phyloP scores from a whole-genome alignment of 2,329 filamentous ascomycete genomes.

The Metarhizium guizhouense region DNA sequence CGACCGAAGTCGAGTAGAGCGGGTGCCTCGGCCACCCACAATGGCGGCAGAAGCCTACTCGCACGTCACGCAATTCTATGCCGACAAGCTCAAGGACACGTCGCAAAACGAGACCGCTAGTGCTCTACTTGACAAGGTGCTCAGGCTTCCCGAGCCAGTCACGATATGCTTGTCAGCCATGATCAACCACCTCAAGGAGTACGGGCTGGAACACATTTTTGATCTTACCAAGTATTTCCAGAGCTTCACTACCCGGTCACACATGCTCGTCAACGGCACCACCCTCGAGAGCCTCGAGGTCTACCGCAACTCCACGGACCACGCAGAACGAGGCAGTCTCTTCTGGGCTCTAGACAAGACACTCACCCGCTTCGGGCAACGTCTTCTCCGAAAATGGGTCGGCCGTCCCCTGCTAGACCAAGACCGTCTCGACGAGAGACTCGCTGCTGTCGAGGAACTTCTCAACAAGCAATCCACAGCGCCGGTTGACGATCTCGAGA shows the following conservation, averaged over 20 bases:
- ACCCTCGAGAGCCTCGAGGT: constrained; percentile 90
- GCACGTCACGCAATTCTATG: constrained; percentile 89
- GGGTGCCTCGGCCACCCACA: constrained; percentile 65
- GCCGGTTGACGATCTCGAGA: constrained; percentile 64
- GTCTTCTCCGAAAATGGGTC: constrained; percentile 89
- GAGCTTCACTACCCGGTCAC: constrained; percentile 84
- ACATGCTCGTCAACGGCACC: constrained; percentile 95
- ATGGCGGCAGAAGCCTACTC: constrained; percentile 78
- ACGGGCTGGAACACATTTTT: constrained; percentile 90
- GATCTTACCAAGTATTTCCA: constrained; percentile 96
- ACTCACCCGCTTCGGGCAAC: constrained; percentile 77
- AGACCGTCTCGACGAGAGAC: constrained; percentile 63
- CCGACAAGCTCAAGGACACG: constrained; percentile 64
- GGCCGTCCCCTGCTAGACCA: constrained; percentile 80
- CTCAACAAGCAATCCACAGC: constrained; percentile 56
- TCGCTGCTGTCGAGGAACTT: constrained; percentile 80
- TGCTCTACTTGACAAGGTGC: constrained; percentile 72
- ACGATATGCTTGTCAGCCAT: constrained; percentile 91
- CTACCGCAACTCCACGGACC: constrained; percentile 89
- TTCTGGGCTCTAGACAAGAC: constrained; percentile 96
- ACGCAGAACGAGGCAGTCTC: constrained; percentile 74
- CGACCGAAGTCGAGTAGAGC: constrained; percentile 79
- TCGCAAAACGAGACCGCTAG: constrained; percentile 47
- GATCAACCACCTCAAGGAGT: constrained; percentile 88
- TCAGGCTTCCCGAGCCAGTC: constrained; percentile 75